These are phyloP conservation scores for Jaapia argillacea DNA, from an alignment of 768 basidiomycete genomes.

Conservation along the genomic window DNA sequence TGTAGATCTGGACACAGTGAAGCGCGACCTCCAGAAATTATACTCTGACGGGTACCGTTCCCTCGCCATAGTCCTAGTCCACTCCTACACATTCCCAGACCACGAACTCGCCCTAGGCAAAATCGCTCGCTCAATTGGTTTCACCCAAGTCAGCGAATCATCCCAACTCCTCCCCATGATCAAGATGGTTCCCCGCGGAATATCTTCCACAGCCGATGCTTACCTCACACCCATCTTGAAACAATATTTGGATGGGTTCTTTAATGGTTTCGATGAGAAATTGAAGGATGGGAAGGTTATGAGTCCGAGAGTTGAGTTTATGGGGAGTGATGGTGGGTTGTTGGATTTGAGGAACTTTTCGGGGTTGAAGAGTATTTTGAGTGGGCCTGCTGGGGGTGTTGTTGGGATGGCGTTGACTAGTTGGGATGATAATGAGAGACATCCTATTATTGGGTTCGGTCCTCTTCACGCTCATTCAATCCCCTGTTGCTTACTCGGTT, in stretches of 20 bases:
- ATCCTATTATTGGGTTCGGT: slow-evolving; percentile 76
- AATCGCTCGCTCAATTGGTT: slow-evolving; percentile 75
- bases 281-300: slow-evolving; percentile 47
- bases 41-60: slow-evolving; percentile 81
- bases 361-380: slow-evolving; percentile 87
- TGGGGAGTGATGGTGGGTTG: slow-evolving; percentile 89
- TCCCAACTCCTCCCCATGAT: slow-evolving; percentile 88
- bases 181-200: slow-evolving; percentile 89
- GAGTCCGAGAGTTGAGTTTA: slow-evolving; percentile 82
- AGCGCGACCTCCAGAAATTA: slow-evolving; percentile 54
- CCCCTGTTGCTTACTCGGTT: slow-evolving; percentile 1
- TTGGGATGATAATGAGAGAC: slow-evolving; percentile 64
- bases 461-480: slow-evolving; percentile 6
- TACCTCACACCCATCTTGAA: slow-evolving; percentile 87
- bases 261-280: slow-evolving; percentile 74
- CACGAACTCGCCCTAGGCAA: slow-evolving; percentile 71
- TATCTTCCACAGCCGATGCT: slow-evolving; percentile 89
- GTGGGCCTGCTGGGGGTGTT: slow-evolving; percentile 91
- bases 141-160: slow-evolving; percentile 82
- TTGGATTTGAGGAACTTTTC: slow-evolving; percentile 78
- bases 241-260: slow-evolving; percentile 87
- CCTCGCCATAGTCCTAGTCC: slow-evolving; percentile 80
- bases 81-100: slow-evolving; percentile 86
- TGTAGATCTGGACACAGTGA: slow-evolving; percentile 43
- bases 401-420: slow-evolving; percentile 92